Evolutionary conservation across 2,329 filamentous ascomycete species (phyloP).

Genomic region (Epichloe sp.): DNA sequence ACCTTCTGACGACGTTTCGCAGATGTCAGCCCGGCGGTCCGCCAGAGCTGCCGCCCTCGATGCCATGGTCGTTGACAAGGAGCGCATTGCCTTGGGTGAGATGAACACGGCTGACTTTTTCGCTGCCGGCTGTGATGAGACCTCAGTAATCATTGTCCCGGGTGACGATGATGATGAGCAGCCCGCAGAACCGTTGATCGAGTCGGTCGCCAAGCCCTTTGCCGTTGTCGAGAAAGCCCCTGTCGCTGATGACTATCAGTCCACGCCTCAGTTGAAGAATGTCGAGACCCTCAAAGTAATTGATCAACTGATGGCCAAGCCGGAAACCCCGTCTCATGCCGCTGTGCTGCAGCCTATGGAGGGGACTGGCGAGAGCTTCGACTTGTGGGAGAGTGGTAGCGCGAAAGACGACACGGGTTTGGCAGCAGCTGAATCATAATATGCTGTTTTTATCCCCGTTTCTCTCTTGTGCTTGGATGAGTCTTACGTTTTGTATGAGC

Average conservation of each 20-base stretch:
- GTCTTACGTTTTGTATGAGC: neutral
- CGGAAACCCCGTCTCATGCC: constrained; percentile 27
- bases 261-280: constrained; percentile 11
- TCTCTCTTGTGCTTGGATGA: neutral
- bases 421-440: constrained; percentile 13
- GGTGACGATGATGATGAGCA: constrained; percentile 40
- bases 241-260: constrained; percentile 7
- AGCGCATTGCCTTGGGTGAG: constrained; percentile 52
- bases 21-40: constrained; percentile 32
- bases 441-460: neutral
- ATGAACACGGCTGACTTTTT: constrained; percentile 57
- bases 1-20: constrained; percentile 51
- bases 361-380: constrained; percentile 46
- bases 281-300: constrained; percentile 14
- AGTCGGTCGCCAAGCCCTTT: neutral
- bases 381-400: constrained; percentile 60
- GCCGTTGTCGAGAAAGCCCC: constrained; percentile 3
- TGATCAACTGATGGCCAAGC: constrained; percentile 24
- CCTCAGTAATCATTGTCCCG: constrained; percentile 48
- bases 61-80: constrained; percentile 49
- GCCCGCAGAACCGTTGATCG: constrained; percentile 5
- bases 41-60: constrained; percentile 23
- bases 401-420: constrained; percentile 41
- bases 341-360: constrained; percentile 41
- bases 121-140: constrained; percentile 49